Base-by-base conservation (phyloP, 257 asterid species). In the Craterostigma plantagineum region DNA sequence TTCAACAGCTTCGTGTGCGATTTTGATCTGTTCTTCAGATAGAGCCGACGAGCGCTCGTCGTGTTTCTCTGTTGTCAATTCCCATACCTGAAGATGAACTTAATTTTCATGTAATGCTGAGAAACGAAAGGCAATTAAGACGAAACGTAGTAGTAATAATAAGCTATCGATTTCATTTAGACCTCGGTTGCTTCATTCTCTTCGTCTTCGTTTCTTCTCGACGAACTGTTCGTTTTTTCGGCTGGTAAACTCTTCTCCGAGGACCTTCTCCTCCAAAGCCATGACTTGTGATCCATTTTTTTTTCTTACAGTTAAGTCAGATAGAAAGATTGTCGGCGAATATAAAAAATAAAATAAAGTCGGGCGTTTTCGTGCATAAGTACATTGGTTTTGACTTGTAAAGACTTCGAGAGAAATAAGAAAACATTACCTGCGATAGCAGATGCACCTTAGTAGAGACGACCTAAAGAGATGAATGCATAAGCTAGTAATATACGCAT, bases 201-300 rank as follows among this genome's bases (percentile, higher is more conserved):
- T 56, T 58, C 68, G 62, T 61, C 45, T 23, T 6, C 30, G 30
- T 23, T 23, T 23, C 30, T 6, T 23, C 30, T 23, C 18, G 42
- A 51, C 18, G 79, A 69, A 46, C 46, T 57, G 59, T 66, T 70
- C 13, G 63, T 58, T 63, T 63, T 76, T 43, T 76, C 91, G 14
- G 70, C 59, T 34, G 63, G 59, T 15, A 70, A 62, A 42, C 73
- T 66, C 62, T 72, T 74, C 71, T 80, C 93, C 0, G 75, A 45
- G 45, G 91, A 70, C 56, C 65, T 75, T 64, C 69, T 81, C 75
- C 70, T 85, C 96, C 96, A 85, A 41, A 60, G 70, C 94, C 96
- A 81, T 4, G 92, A 46, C 56, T 70, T 81, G 36, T 73, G 85
- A 61, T 85, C 94, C 96, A 77, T 85, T 30, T 27, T 15, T 46